Percentiles rank a stretch among this genome's conserved stretches.
Conservation (phyloP, 2,329 filamentous ascomycete species). For the Bretziella fagacearum region DNA sequence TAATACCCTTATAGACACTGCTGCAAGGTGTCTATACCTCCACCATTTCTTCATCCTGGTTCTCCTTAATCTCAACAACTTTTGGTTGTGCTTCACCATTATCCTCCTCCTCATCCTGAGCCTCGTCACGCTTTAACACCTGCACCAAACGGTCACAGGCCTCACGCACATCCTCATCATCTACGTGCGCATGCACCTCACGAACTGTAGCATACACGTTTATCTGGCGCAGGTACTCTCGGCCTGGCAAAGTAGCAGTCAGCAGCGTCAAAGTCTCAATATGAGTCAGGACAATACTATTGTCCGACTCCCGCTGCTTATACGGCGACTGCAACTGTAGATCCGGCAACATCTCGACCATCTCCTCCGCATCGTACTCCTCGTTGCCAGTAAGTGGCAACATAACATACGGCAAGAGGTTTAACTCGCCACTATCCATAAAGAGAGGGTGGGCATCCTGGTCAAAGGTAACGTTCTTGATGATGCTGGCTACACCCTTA, state of each 20-base stretch:
- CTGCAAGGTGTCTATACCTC: conserved; percentile 28
- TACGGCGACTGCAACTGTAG: conserved; percentile 78
- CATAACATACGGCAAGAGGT: conserved; percentile 75
- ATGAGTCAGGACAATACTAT: conserved; percentile 65
- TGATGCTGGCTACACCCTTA: conserved; percentile 86
- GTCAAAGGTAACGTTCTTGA: conserved; percentile 89
- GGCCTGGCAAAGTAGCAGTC: conserved; percentile 57
- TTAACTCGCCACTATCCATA: conserved; percentile 52
- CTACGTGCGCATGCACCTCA: conserved; percentile 63
- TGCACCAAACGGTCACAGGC: conserved; percentile 82
- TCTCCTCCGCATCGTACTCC: conserved; percentile 77
- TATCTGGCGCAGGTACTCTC: conserved; percentile 55
- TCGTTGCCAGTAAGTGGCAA: conserved; percentile 78
- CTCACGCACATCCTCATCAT: conserved; percentile 66
- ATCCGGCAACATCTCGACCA: conserved; percentile 71
- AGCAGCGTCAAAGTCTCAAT: conserved; percentile 75
- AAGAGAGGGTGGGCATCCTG: conserved; percentile 54
- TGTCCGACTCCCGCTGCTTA: conserved; percentile 67
- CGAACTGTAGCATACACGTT: conserved; percentile 81
- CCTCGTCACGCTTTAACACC: conserved; percentile 68
- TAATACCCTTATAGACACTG: not conserved
- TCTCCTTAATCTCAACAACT: conserved; percentile 25
- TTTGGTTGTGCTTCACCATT: conserved; percentile 27
- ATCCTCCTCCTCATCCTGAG: conserved; percentile 26
- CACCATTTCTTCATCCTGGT: conserved; percentile 37